Evolutionary conservation across 73 alveolate species (phyloP).

Genomic region (Blepharisma stoltei): DNA sequence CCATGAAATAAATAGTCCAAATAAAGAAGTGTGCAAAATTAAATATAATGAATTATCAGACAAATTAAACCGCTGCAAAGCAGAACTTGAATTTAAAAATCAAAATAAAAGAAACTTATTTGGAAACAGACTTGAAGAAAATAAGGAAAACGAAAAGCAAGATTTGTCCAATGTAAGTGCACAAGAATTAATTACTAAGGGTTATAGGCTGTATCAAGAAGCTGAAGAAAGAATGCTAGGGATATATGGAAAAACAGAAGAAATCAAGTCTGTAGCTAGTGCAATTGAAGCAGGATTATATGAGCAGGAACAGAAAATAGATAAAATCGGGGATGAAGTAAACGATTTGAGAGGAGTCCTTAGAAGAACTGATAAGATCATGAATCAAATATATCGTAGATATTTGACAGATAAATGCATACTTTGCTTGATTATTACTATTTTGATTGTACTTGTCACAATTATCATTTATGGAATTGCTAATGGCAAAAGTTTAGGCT

Average conservation of each 20-base stretch:
- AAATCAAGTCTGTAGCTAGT: background rate
- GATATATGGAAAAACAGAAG: background rate
- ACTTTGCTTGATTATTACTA: background rate
- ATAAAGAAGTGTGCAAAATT: too few relatives aligned
- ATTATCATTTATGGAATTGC: background rate
- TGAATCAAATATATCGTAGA: slow-evolving; percentile 13
- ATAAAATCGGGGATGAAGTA: background rate
- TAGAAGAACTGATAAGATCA: slow-evolving; percentile 19
- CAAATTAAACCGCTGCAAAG: background rate
- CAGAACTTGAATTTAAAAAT: slow-evolving; percentile 19
- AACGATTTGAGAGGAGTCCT: slow-evolving; percentile 5
- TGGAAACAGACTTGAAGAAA: background rate
- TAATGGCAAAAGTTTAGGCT: too few relatives aligned
- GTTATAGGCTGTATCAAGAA: background rate
- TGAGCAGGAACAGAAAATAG: slow-evolving; percentile 8
- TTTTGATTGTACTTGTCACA: background rate
- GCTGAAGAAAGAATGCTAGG: background rate
- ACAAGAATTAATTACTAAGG: background rate
- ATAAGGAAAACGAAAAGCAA: background rate
- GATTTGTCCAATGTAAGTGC: background rate
- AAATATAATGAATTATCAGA: background rate
- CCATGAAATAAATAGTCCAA: too few relatives aligned
- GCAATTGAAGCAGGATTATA: slow-evolving; percentile 16
- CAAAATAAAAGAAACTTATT: background rate
- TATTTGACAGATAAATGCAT: slow-evolving; percentile 27